Evolutionary conservation across 208 protist species (phyloP), one percentile per base, ranked within the genome.

Genomic region (Leishmania guyanensis): DNA sequence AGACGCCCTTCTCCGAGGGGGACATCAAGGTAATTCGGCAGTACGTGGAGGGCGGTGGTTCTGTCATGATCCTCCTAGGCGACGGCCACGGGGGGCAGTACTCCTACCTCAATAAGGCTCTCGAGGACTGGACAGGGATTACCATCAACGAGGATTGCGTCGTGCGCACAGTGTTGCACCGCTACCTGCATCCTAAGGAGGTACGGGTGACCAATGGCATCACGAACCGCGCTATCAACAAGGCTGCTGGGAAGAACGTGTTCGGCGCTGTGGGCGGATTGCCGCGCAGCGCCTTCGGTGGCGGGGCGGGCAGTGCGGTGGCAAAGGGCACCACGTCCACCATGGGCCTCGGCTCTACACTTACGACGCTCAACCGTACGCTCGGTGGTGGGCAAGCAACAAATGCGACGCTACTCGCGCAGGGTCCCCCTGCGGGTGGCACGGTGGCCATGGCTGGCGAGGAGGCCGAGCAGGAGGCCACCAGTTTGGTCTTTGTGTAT

Each of bases 171-270:
- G 93, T 98, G 17, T 97, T 98, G 87, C 96, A 98, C 87, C 98
- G 98, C 78, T 99, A 99, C 83, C 84, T 96, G n/a, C 98, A 99
- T 87, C 98, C 98, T 1, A 99, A 99, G 91, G 97, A 98, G 86
- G 96, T 98, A 26, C 95, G 91, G 78, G 95, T 99, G 33, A 91
- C 91, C 36, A 97, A 98, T 84, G 98, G 98, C 58, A 87, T 99
- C 29, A 91, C 98, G n/a, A 99, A 99, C 87, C 86, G 97, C 48
- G 95, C 95, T 65, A 97, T 99, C 72, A 98, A 98, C 86, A 90
- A 91, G 62, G 97, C 95, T 0, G 97, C 97, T 26, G 94, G 94
- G 50, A 99, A 98, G 78, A 90, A 85, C 58, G 89, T 97, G 36
- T 51, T 88, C 68, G 95, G 95, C 14, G 88, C 79, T 5, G 83